Conservation (phyloP, 768 basidiomycete species). For the Lentinula edodes region DNA sequence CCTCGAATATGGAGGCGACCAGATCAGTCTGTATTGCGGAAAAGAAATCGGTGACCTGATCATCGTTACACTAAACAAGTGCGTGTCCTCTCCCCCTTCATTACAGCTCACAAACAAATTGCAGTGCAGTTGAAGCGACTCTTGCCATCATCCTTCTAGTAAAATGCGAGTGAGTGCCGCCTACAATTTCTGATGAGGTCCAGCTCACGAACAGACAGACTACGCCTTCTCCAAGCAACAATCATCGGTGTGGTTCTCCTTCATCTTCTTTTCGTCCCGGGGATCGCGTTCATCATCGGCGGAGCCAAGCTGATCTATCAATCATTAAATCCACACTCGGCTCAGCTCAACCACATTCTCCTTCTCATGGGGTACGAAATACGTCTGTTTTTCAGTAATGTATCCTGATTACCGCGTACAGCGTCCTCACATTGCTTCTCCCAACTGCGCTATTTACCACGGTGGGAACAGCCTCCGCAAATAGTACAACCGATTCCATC, state of each 20-base stretch:
- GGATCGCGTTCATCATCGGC: slow-evolving; percentile 62
- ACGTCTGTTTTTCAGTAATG: not conserved
- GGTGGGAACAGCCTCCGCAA: not conserved
- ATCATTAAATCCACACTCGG: slow-evolving; percentile 57
- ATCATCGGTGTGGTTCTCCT: slow-evolving; percentile 59
- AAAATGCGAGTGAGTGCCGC: slow-evolving; percentile 60
- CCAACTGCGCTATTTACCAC: not conserved
- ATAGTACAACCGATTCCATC: slow-evolving; percentile 20
- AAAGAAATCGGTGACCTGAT: slow-evolving; percentile 63
- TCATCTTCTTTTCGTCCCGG: slow-evolving; percentile 66
- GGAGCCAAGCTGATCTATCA: slow-evolving; percentile 63
- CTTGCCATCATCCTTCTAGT: slow-evolving; percentile 62
- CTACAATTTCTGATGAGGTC: slow-evolving; percentile 13
- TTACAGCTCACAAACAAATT: too few relatives aligned
- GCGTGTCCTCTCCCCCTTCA: slow-evolving; percentile 8
- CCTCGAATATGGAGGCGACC: slow-evolving; percentile 50
- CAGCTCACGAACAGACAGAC: slow-evolving; percentile 14
- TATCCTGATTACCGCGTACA: not conserved
- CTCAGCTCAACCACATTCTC: slow-evolving; percentile 65
- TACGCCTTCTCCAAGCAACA: not conserved
- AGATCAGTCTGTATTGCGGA: slow-evolving; percentile 45
- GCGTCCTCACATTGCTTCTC: slow-evolving; percentile 3
- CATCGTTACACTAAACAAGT: slow-evolving; percentile 63
- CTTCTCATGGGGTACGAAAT: slow-evolving; percentile 56
- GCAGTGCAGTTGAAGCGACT: slow-evolving; percentile 63